Conservation (phyloP, 2,329 filamentous ascomycete genomes). For the Fusarium sambucinum region DNA sequence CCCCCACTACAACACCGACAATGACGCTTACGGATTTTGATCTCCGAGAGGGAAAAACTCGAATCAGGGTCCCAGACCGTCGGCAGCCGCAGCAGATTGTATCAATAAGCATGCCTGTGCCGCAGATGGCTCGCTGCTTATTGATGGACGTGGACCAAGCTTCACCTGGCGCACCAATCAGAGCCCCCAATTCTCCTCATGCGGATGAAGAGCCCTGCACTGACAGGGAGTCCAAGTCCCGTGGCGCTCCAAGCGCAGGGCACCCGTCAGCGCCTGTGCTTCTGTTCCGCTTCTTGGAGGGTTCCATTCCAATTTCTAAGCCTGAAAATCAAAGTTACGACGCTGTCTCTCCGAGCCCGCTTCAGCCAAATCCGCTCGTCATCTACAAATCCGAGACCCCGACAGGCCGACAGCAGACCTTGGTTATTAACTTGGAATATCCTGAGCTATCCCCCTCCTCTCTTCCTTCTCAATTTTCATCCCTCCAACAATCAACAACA, state of each 20-base stretch:
- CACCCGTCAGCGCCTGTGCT: slow-evolving; percentile 23
- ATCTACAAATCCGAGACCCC: slow-evolving; percentile 42
- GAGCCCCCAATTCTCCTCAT: slow-evolving; percentile 31
- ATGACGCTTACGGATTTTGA: slow-evolving; percentile 43
- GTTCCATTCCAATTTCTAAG: slow-evolving; percentile 42
- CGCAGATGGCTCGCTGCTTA: slow-evolving; percentile 38
- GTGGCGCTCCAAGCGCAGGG: slow-evolving; percentile 32
- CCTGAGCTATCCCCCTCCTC: slow-evolving; percentile 11
- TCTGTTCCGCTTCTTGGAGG: slow-evolving; percentile 36
- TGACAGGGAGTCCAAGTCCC: slow-evolving; percentile 34
- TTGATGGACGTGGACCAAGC: slow-evolving; percentile 39
- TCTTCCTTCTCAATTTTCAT: slow-evolving; percentile 13
- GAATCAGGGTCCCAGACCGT: slow-evolving; percentile 32
- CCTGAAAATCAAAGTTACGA: slow-evolving; percentile 9
- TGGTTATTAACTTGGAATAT: slow-evolving; percentile 20
- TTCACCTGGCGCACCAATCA: slow-evolving; percentile 47
- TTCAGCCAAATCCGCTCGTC: slow-evolving; percentile 36
- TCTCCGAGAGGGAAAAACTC: slow-evolving; percentile 38
- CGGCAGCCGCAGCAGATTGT: slow-evolving; percentile 43
- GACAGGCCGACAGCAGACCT: slow-evolving; percentile 26
- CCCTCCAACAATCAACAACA: slow-evolving; percentile 16
- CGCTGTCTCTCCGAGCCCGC: slow-evolving; percentile 30
- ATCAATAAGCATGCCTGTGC: slow-evolving; percentile 40
- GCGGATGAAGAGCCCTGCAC: slow-evolving; percentile 36
- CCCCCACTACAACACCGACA: slow-evolving; percentile 36